Evolutionary conservation across 2,329 filamentous ascomycete species (phyloP), one percentile per base, ranked within the genome.

Genomic region (Alternaria triticina): DNA sequence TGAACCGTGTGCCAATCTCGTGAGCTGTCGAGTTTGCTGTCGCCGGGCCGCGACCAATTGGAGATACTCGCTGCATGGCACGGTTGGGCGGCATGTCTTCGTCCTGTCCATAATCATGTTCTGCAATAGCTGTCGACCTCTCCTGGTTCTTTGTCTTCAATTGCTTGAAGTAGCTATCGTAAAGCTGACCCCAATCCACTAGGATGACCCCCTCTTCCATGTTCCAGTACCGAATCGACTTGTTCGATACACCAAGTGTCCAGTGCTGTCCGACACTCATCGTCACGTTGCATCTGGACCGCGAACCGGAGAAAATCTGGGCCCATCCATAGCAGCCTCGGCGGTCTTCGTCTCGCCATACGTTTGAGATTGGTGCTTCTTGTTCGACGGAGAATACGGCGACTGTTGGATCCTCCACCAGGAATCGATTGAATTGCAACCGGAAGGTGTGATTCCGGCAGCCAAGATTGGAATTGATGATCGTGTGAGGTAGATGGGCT

Each of bases 371-470:
- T 7, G 55, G 50, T 44, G 62, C 51, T 30, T 54, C 46, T 46
- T 67, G 65, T 25, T 27, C 27, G 17, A 54, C 22, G 13, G 65
- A 67, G 40, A 67, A 67, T 2, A 67, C 62, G 4, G 62, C 65
- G n/a, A 67, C 50, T n/a, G 47, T 40, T 13, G 65, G 57, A 17
- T 67, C 56, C 44, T 65, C 65, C 6, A 54, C n/a, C 17, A 67
- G 45, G 15, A 67, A 59, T 17, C 57, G 62, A 22, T 61, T 67
- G 36, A 67, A 65, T 22, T 40, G 50, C 13, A 67, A 40, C 12
- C 46, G 52, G 23, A 54, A 57, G 9, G 28, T 57, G 13, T 54
- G 56, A 12, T 62, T 11, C 10, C 51, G 33, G 17, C 25, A 56
- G 4, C 62, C 62, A 28, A 67, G 62, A 25, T 67, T 51, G n/a